Evolutionary conservation across 2,329 filamentous ascomycete species (phyloP).

Genomic region (Fusarium tuaranense): DNA sequence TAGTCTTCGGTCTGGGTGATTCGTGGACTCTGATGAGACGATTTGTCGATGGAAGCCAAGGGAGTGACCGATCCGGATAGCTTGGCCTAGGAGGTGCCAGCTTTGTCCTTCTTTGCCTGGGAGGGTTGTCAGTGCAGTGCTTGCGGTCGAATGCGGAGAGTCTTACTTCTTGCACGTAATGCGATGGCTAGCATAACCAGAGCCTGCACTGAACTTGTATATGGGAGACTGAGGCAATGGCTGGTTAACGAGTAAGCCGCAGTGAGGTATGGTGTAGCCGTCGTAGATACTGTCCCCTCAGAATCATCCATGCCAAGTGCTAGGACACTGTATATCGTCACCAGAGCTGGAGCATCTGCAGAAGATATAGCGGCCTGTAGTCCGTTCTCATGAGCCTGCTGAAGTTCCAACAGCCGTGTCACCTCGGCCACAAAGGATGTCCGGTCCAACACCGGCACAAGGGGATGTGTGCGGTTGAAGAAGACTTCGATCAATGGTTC

Average conservation of each 20-base stretch:
- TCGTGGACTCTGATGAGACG: background rate
- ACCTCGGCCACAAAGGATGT: constrained; percentile 31
- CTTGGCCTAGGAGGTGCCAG: constrained; percentile 35
- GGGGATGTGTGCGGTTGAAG: constrained; percentile 36
- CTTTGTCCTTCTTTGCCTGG: constrained; percentile 35
- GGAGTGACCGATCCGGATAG: constrained; percentile 30
- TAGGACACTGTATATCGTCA: constrained; percentile 27
- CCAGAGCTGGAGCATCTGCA: constrained; percentile 24
- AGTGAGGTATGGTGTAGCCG: constrained; percentile 25
- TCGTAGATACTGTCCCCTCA: constrained; percentile 17
- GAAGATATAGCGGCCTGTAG: constrained; percentile 26
- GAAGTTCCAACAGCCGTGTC: constrained; percentile 28
- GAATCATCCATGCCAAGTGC: constrained; percentile 34
- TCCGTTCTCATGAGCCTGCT: constrained; percentile 15
- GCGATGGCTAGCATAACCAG: constrained; percentile 33
- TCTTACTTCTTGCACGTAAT: constrained; percentile 29
- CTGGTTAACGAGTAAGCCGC: constrained; percentile 33
- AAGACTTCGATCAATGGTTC: constrained; percentile 36
- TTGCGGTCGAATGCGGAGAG: background rate
- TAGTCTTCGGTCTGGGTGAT: constrained; percentile 21
- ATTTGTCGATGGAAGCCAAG: constrained; percentile 32
- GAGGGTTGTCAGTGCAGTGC: background rate
- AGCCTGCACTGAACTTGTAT: constrained; percentile 35
- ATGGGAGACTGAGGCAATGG: constrained; percentile 32
- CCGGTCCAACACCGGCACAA: constrained; percentile 33